Base-by-base conservation (phyloP, 2,329 filamentous ascomycete genomes). In the Apiospora aurea region DNA sequence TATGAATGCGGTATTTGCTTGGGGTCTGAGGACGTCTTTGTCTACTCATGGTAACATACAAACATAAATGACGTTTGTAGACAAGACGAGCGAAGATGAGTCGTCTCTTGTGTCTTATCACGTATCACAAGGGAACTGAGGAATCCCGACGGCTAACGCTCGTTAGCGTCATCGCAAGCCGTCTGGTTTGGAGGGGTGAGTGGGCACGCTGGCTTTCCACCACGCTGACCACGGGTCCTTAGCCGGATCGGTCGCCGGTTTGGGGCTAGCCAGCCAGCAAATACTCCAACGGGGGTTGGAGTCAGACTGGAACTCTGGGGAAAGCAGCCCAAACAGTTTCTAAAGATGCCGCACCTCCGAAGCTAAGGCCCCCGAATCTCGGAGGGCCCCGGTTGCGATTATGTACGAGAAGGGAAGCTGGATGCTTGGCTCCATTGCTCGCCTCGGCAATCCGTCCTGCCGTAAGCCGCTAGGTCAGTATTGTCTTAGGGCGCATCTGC, bases 81-180 rank as follows among this genome's bases (percentile, higher is more conserved):
- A n/a, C n/a, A n/a, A n/a, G n/a, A n/a, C n/a, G n/a, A n/a, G n/a
- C n/a, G n/a, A n/a, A n/a, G n/a, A 64, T 41, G 57, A n/a, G 57
- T 64, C 57, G 53, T 61, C 53, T n/a, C 34, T 8, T 38, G 34
- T 38, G 18, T 61, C 57, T 64, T 64, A 64, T 64, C 57, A 64
- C 34, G 21, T 34, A 64, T 64, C 57, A 64, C 34, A 64, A 41
- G 57, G 34, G 34, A 41, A n/a, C 34, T n/a, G 34, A 41, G 34
- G 1, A 64, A 41, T n/a, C 57, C 57, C 57, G 57, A 64, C 57
- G 57, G 57, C 57, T 64, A 64, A 64, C 34, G 57, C 18, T n/a
- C 18, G 4, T 24, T 64, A 64, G 57, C 57, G 57, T 64, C 34
- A 64, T 64, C 57, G 4, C 57, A 14, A 14, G 26, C 34, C 51